Base-by-base conservation (phyloP, 495 filamentous ascomycete species). In the Cenococcum geophilum region DNA sequence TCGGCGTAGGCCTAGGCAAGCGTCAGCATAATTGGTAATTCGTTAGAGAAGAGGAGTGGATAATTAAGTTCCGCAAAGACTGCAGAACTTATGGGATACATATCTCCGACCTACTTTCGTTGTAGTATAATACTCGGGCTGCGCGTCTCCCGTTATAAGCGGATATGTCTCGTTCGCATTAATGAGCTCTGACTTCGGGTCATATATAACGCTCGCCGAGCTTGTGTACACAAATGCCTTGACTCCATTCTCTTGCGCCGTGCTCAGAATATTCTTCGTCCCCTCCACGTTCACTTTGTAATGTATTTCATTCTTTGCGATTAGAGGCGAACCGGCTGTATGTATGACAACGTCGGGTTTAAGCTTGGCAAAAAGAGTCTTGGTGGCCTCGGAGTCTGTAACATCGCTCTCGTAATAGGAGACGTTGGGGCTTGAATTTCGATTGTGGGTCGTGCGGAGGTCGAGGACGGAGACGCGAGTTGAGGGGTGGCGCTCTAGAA, bases 191-290 rank as follows among this genome's bases (percentile, higher is more conserved):
- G 76, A 85, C 68, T 80, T 76, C 58, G 85, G 89, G 71, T 96
- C 90, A 73, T 89, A 57, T 6, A 96, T 82, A 37, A 96, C 83
- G 54, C 88, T 92, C 50, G 90, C 89, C 25, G 88, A 92, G 72
- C 89, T 95, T 2, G 95, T 99, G 76, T 95, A 95, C 32, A 99
- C 89, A 67, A 99, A 88, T 0, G 86, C 95, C 76, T 89, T 96
- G 68, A 96, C 92, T 48, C 83, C 85, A 34, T 81, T 80, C 67
- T 87, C 80, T 63, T 83, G 82, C 55, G 87, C 86, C 14, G 86
- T 88, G 57, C 90, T 82, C 49, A 99, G 74, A 20, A 97, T 76
- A 20, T 78, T 86, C 64, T 82, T 83, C 0, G 92, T 97, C 18
- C 93, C 93, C 21, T 89, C 87, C 0, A 99, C 89, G 73, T 97